Percentiles rank a stretch among this genome's conserved stretches.
Conservation (phyloP, 805 yeast genomes). For the Jamesozyma hellenica region DNA sequence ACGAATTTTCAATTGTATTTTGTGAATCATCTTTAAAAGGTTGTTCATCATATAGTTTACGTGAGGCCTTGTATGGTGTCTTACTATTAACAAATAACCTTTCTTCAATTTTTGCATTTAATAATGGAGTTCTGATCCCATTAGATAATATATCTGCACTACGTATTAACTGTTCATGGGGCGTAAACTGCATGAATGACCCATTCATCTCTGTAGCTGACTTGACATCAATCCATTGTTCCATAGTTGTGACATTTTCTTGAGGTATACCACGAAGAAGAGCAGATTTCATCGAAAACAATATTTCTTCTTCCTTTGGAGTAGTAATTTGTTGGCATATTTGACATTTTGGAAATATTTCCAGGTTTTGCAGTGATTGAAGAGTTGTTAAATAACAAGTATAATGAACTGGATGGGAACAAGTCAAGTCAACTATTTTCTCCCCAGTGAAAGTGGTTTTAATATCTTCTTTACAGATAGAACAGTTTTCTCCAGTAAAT, state of each 20-base stretch:
- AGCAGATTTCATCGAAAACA: conserved; percentile 20
- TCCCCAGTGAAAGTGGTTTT: conserved; percentile 35
- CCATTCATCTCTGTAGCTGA: conserved; percentile 5
- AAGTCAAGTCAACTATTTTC: conserved; percentile 32
- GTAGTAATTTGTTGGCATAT: conserved; percentile 17
- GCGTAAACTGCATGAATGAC: conserved; percentile 13
- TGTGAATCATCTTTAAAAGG: neutral
- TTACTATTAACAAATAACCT: neutral
- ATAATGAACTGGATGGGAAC: conserved; percentile 38
- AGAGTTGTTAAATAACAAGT: conserved; percentile 33
- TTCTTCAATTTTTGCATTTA: neutral
- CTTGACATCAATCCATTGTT: conserved; percentile 16
- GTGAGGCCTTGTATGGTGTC: too few relatives aligned
- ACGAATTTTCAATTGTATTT: neutral
- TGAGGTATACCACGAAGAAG: conserved; percentile 4
- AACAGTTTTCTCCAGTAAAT: conserved; percentile 28
- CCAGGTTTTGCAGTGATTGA: conserved; percentile 9
- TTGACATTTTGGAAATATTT: conserved; percentile 21
- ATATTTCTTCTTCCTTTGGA: conserved; percentile 24
- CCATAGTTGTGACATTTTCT: neutral
- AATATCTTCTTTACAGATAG: conserved; percentile 38
- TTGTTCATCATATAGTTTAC: neutral
- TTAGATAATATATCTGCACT: conserved; percentile 23
- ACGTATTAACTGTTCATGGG: conserved; percentile 22
- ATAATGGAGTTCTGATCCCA: conserved; percentile 19